A percentile compares a stretch with the other conserved stretches of the same genome.
phyloP scores from a whole-genome alignment of 805 yeast species.

The Cyberlindnera galapagoensis region DNA sequence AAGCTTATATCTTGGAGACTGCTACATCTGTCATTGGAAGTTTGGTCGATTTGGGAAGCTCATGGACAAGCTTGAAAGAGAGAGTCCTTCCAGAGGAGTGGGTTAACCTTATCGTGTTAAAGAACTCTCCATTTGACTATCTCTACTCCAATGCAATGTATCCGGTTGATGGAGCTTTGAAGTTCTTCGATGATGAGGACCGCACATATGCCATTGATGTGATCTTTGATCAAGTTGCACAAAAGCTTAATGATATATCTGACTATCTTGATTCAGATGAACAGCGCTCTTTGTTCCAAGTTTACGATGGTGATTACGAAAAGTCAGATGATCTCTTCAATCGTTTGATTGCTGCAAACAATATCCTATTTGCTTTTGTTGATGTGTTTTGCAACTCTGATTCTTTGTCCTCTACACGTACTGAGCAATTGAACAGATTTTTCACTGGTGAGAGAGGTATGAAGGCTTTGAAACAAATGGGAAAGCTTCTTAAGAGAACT shows the following conservation, averaged over 20 bases:
- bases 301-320: conserved; percentile 12
- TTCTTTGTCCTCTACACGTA: conserved; percentile 34
- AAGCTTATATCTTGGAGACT: conserved; percentile 41
- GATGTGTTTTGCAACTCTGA: conserved; percentile 52
- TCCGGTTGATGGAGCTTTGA: conserved; percentile 47
- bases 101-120: conserved; percentile 40
- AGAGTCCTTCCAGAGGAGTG: conserved; percentile 38
- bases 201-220: conserved; percentile 39
- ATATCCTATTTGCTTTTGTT: conserved; percentile 44
- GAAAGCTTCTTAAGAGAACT: conserved; percentile 41
- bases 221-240: conserved; percentile 28
- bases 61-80: conserved; percentile 20
- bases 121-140: conserved; percentile 57
- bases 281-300: conserved; percentile 23
- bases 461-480: conserved; percentile 34
- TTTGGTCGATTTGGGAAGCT: conserved; percentile 38
- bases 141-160: conserved; percentile 46
- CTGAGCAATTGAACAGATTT: conserved; percentile 29
- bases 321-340: conserved; percentile 22
- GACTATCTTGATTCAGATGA: conserved; percentile 22
- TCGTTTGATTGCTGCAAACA: conserved; percentile 30
- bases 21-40: conserved; percentile 41
- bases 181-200: conserved; percentile 49
- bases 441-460: conserved; percentile 39
- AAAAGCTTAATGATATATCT: conserved; percentile 25